Percentiles rank a stretch among this genome's conserved stretches.
phyloP scores from a whole-genome alignment of 108 stramenopile genomes.

The Stephanodiscus triporus region DNA sequence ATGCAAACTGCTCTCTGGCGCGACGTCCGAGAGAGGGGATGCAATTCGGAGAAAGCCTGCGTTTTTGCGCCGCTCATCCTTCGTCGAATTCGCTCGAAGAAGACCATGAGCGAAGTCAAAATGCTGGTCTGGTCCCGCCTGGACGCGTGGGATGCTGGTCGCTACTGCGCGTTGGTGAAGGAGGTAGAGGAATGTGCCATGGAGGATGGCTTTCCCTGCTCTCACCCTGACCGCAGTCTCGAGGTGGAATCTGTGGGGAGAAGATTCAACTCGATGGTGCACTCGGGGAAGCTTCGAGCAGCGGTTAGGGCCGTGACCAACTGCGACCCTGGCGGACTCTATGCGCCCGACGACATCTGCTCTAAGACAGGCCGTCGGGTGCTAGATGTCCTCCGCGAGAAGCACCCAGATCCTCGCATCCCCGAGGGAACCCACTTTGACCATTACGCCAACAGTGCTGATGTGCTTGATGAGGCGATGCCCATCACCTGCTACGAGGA shows the following conservation, averaged over 20 bases:
- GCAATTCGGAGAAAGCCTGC: conserved; percentile 8
- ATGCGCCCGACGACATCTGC: conserved; percentile 25
- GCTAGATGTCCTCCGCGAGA: conserved; percentile 22
- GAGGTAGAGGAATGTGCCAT: not conserved
- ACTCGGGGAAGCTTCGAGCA: conserved; percentile 21
- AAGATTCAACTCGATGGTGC: conserved; percentile 28
- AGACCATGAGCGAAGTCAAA: conserved; percentile 6
- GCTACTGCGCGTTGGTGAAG: conserved; percentile 6
- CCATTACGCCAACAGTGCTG: not conserved
- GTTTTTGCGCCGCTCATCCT: conserved; percentile 11
- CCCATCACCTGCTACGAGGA: conserved; percentile 25
- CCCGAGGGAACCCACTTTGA: not conserved
- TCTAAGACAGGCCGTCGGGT: conserved; percentile 35
- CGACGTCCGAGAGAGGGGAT: not conserved
- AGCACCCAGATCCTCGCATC: conserved; percentile 15
- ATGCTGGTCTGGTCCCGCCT: conserved; percentile 6
- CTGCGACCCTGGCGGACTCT: conserved; percentile 15
- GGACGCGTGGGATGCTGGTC: conserved; percentile 10
- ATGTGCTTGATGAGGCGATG: conserved; percentile 5
- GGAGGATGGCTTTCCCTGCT: not conserved
- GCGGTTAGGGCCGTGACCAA: conserved; percentile 32
- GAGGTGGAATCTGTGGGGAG: not conserved
- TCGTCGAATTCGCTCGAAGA: not conserved
- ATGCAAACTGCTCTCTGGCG: not conserved
- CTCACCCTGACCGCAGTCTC: not conserved